These are phyloP conservation scores for Ilyonectria mors-panacis DNA, from an alignment of 2,329 filamentous ascomycete species.

Conservation along the genomic window DNA sequence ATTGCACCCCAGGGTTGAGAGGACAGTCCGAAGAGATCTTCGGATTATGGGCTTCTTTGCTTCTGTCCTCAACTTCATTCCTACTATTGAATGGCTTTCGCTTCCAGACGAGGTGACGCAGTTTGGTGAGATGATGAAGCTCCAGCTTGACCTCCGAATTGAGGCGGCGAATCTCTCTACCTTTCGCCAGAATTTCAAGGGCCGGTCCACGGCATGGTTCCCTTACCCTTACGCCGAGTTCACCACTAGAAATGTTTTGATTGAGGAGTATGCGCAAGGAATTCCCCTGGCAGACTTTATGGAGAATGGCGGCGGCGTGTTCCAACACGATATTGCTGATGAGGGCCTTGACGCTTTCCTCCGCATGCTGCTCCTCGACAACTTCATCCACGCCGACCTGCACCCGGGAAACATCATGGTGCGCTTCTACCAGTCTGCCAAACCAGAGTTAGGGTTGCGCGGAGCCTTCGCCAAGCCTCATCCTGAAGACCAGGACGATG, in stretches of 20 bases:
- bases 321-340: conserved; percentile 93
- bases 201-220: conserved; percentile 94
- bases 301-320: conserved; percentile 91
- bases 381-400: conserved; percentile 96
- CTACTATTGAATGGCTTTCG: conserved; percentile 97
- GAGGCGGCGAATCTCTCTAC: conserved; percentile 91
- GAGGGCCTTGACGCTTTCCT: conserved; percentile 96
- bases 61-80: conserved; percentile 84
- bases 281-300: conserved; percentile 93
- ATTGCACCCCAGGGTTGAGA: conserved; percentile 91
- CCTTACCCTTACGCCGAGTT: conserved; percentile 94
- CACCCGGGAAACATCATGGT: conserved; percentile 99
- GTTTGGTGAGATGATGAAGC: conserved; percentile 98
- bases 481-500: conserved; percentile 73
- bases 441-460: conserved; percentile 71
- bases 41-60: conserved; percentile 97
- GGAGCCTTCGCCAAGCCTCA: conserved; percentile 52
- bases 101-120: conserved; percentile 94
- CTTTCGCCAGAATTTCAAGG: conserved; percentile 92
- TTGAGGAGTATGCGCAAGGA: conserved; percentile 96
- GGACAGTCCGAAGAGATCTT: conserved; percentile 89
- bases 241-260: conserved; percentile 90
- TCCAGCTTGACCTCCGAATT: conserved; percentile 96
- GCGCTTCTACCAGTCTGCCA: conserved; percentile 90
- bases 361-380: conserved; percentile 96